These are phyloP conservation scores for Skeletonema costatum DNA, from an alignment of 108 stramenopile genomes.

Conservation along the genomic window DNA sequence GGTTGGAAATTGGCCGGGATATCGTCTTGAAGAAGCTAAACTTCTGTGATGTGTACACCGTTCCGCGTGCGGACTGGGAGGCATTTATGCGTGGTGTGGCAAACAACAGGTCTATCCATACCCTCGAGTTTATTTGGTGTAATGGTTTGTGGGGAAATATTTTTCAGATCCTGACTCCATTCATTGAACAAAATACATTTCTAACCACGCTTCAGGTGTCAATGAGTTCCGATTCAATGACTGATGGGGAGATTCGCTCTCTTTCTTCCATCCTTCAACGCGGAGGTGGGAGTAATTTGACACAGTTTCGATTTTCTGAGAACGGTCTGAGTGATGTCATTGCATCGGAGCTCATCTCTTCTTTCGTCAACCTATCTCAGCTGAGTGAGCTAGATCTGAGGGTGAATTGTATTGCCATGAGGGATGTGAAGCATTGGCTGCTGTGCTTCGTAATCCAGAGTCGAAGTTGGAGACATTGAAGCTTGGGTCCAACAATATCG, in stretches of 20 bases:
- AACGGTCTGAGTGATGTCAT: neutral
- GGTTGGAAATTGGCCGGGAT: too few species aligned
- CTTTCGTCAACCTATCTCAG: neutral
- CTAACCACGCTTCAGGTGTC: too few species aligned
- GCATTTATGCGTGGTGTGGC: neutral
- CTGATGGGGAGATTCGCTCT: neutral
- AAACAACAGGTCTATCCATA: neutral
- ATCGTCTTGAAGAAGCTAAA: neutral
- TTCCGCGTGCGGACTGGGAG: neutral
- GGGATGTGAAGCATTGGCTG: neutral
- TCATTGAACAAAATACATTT: neutral
- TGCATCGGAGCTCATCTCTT: neutral
- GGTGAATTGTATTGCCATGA: neutral
- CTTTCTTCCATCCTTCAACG: constrained; percentile 44
- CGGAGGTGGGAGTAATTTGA: constrained; percentile 94
- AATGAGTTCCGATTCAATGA: too few species aligned
- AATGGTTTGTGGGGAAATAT: neutral
- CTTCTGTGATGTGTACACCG: neutral
- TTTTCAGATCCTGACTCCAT: neutral
- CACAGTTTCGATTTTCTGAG: constrained; percentile 48
- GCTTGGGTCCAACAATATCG: neutral
- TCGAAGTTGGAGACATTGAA: neutral
- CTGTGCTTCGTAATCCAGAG: neutral
- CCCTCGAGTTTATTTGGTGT: neutral
- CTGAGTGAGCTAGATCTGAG: neutral